A percentile compares a stretch with the other conserved stretches of the same genome.
Evolutionary conservation across 768 basidiomycete genomes (phyloP).

Genomic region (Lentinus brumalis): DNA sequence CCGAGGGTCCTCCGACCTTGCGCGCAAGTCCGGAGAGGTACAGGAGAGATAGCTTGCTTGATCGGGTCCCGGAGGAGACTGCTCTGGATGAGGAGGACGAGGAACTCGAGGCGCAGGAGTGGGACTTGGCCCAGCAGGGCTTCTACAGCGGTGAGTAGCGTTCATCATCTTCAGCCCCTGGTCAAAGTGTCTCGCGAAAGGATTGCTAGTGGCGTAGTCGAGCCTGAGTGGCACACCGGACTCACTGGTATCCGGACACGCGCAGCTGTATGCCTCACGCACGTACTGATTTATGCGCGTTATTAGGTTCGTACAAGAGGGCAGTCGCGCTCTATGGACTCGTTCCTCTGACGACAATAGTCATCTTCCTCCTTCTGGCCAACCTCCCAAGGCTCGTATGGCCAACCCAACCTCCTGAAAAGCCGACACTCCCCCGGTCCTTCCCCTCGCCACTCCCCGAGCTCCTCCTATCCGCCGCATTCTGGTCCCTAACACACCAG

Average conservation of each 20-base stretch:
- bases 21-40: conserved; percentile 28
- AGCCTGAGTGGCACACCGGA: too few species aligned
- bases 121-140: conserved; percentile 50
- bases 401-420: conserved; percentile 34
- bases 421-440: conserved; percentile 39
- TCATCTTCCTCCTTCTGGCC: conserved; percentile 53
- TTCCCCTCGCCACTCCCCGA: conserved; percentile 70
- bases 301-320: conserved; percentile 66
- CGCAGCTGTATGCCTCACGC: too few species aligned
- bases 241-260: neutral
- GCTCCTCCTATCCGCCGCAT: conserved; percentile 56
- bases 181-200: neutral
- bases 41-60: conserved; percentile 27
- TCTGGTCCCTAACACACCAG: conserved; percentile 62
- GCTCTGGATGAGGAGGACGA: conserved; percentile 34
- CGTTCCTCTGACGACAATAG: conserved; percentile 53
- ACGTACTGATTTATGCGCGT: conserved; percentile 3
- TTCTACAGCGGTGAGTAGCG: conserved; percentile 47
- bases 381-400: conserved; percentile 52
- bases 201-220: neutral
- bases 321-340: conserved; percentile 58
- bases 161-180: neutral
- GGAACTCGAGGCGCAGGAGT: conserved; percentile 39
- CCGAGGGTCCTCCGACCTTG: conserved; percentile 14
- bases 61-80: conserved; percentile 33